Evolutionary conservation across 2,329 filamentous ascomycete genomes (phyloP), one percentile per base, ranked within the genome.

Genomic region (Dactylellina parvicollis): DNA sequence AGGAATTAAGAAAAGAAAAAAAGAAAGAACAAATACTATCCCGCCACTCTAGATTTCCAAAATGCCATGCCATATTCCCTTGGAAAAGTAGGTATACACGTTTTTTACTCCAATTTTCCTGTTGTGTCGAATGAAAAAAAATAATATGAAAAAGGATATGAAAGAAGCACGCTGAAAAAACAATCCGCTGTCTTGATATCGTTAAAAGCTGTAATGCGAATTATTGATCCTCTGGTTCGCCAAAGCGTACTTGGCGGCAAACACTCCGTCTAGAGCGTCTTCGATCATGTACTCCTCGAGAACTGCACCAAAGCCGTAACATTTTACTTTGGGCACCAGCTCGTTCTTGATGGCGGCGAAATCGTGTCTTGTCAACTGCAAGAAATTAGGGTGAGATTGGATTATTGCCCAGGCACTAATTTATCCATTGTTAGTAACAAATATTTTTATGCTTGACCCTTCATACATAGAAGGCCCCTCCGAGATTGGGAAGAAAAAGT

Each of bases 321-420:
- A 98, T 75, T 92, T 87, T 69, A 96, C 88, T 82, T 96, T 97
- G 65, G 86, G 85, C 77, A 87, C 84, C 65, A 98, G 84, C 67
- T 92, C 90, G 55, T 89, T 88, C 55, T 90, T 88, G 76, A 97
- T 84, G 75, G 83, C 85, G 77, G 86, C 84, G 76, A 96, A 87
- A 78, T 97, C 92, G 38, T 87, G 85, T 56, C 82, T 81, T 14
- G 83, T 87, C 76, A 97, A 82, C 76, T 90, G 87, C 3, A 80
- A 79, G 75, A 93, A 88, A 74, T 89, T 84, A 36, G 90, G 87
- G 80, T 95, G 89, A 47, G 84, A 85, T 75, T 92, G 83, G 54
- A 98, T 85, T 82, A 91, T 90, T 54, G 92, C 90, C 88, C 95
- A 94, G 0, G 93, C 93, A 92, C 96, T 96, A 60, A 57, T 9